Conservation (phyloP, 495 filamentous ascomycete species). For the Podospora didyma region DNA sequence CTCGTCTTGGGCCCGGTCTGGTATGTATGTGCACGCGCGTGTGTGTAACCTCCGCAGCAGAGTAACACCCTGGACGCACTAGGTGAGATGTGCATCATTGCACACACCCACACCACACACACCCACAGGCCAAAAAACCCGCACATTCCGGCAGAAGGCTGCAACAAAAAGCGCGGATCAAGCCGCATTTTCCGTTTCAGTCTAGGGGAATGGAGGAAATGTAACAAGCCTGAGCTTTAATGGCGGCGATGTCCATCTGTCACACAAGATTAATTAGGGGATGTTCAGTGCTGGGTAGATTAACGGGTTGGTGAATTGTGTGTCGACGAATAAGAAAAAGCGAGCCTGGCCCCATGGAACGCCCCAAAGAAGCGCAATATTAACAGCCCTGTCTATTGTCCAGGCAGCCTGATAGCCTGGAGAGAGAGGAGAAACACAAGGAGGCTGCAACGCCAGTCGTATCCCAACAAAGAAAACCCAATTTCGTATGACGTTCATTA, state of each 20-base stretch:
- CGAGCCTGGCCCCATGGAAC: not conserved
- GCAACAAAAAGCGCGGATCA: not conserved
- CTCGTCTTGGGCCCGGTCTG: too few species aligned
- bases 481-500: not conserved
- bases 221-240: not conserved
- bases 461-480: not conserved
- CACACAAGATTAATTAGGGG: slow-evolving; percentile 24
- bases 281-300: slow-evolving; percentile 16
- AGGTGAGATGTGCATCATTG: too few species aligned
- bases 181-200: not conserved
- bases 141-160: not conserved
- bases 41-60: too few species aligned
- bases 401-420: not conserved
- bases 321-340: slow-evolving; percentile 5
- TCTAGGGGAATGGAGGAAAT: not conserved
- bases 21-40: too few species aligned
- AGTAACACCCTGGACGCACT: too few species aligned
- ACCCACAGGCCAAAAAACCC: too few species aligned
- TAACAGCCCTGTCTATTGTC: not conserved
- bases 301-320: slow-evolving; percentile 15
- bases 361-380: not conserved
- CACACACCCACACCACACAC: too few species aligned
- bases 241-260: slow-evolving; percentile 36
- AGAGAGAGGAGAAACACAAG: slow-evolving; percentile 1
- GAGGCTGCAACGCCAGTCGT: not conserved